phyloP scores from a whole-genome alignment of 2,329 filamentous ascomycete species.

The Plenodomus biglobosus region DNA sequence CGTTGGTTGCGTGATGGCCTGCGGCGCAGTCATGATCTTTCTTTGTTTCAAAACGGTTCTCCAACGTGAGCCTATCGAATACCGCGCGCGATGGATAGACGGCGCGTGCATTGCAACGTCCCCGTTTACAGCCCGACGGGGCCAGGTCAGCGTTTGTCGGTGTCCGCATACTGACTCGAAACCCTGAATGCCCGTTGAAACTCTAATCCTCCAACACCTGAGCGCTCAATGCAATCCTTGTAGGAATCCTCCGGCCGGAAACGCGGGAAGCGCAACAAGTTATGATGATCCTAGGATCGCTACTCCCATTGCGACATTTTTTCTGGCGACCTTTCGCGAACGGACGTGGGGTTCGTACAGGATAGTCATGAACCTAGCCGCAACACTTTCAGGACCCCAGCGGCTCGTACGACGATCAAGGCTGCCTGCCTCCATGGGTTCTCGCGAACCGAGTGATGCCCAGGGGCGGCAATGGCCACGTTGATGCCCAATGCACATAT shows the following conservation, averaged over 20 bases:
- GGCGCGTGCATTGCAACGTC: conserved; percentile 22
- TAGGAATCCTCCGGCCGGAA: conserved; percentile 3
- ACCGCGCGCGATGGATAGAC: conserved; percentile 21
- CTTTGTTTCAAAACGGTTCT: conserved; percentile 7
- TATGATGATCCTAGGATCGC: conserved; percentile 11
- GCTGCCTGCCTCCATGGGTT: not conserved
- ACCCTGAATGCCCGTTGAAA: conserved; percentile 22
- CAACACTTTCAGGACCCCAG: not conserved
- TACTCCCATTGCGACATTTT: conserved; percentile 6
- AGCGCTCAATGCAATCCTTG: conserved; percentile 9
- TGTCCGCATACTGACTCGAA: conserved; percentile 16
- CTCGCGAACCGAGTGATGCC: not conserved
- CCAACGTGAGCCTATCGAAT: conserved; percentile 18
- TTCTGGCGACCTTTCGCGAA: conserved; percentile 7
- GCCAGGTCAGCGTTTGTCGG: not conserved
- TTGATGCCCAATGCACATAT: not conserved
- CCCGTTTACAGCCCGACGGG: conserved; percentile 4
- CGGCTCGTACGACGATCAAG: not conserved
- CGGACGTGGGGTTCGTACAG: conserved; percentile 4
- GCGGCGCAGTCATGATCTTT: conserved; percentile 11
- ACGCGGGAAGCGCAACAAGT: conserved; percentile 9
- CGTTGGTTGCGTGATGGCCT: conserved; percentile 15
- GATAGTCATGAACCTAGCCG: conserved; percentile 3
- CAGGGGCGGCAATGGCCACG: not conserved
- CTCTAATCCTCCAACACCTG: conserved; percentile 13